Percentiles rank a stretch among this genome's conserved stretches.
These are phyloP conservation scores for Astrothelium macrocarpum DNA, from an alignment of 495 filamentous ascomycete genomes.

Conservation along the genomic window DNA sequence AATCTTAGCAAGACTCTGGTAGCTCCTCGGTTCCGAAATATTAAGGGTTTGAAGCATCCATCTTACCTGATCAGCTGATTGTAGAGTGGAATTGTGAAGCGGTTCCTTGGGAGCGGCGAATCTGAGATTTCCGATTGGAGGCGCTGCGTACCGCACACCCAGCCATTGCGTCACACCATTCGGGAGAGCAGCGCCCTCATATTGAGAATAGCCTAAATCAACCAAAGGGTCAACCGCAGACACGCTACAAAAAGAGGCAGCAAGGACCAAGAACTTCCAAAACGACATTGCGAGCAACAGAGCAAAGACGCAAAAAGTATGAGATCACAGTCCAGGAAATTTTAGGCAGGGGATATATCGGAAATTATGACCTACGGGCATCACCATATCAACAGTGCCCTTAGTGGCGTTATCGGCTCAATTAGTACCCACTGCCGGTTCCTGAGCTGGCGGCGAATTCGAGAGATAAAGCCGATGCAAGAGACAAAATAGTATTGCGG, in stretches of 20 bases:
- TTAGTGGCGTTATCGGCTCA: background rate
- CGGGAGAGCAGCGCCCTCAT: slow-evolving; percentile 16
- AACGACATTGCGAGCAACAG: background rate
- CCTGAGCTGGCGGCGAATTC: too few relatives aligned
- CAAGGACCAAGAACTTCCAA: background rate
- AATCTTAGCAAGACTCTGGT: background rate
- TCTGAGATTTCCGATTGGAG: slow-evolving; percentile 47
- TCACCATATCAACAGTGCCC: background rate
- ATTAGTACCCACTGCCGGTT: background rate
- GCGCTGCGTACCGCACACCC: slow-evolving; percentile 55
- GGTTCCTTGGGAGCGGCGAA: slow-evolving; percentile 53
- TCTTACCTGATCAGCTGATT: slow-evolving; percentile 8
- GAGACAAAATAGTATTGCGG: background rate
- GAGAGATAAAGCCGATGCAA: background rate
- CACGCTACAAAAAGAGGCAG: background rate
- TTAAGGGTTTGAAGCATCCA: too few relatives aligned
- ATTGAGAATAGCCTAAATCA: slow-evolving; percentile 24
- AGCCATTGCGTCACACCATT: slow-evolving; percentile 53
- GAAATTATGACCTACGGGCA: background rate
- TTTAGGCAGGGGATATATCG: background rate
- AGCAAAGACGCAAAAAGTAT: background rate
- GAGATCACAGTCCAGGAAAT: background rate
- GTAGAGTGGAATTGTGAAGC: slow-evolving; percentile 10
- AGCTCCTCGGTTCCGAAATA: too few relatives aligned
- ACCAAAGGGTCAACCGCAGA: slow-evolving; percentile 21